phyloP scores from a whole-genome alignment of 2,329 filamentous ascomycete genomes.

The Calonectria henricotiae region DNA sequence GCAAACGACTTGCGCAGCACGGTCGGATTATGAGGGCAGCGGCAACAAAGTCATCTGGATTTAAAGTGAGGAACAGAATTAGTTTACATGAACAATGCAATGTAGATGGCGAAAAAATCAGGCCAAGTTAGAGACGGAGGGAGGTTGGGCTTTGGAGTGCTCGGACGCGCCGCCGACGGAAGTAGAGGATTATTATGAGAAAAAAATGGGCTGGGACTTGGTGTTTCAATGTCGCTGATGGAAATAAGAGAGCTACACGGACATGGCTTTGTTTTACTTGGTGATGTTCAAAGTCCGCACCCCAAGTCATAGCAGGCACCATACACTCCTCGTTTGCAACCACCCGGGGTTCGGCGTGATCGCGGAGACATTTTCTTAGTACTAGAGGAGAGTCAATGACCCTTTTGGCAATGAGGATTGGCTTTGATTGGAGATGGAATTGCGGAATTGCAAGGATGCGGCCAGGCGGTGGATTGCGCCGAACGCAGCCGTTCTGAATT shows the following conservation, averaged over 20 bases:
- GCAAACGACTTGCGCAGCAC: not conserved
- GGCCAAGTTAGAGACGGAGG: not conserved
- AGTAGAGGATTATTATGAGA: not conserved
- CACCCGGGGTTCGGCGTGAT: constrained; percentile 30
- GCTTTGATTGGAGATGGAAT: not conserved
- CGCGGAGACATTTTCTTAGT: constrained; percentile 21
- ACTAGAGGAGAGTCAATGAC: not conserved
- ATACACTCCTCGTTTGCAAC: not conserved
- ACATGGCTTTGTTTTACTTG: not conserved
- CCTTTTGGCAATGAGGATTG: too few species aligned
- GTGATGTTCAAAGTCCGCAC: constrained; percentile 3
- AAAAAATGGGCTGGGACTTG: not conserved
- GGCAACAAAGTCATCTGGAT: not conserved
- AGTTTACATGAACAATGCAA: not conserved
- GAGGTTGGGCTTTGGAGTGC: not conserved
- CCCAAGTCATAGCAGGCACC: too few species aligned
- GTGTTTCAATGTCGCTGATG: not conserved
- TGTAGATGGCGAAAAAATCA: not conserved
- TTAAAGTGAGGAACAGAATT: not conserved
- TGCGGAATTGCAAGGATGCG: not conserved
- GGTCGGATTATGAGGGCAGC: not conserved
- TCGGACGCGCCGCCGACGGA: not conserved
- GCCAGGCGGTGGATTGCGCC: constrained; percentile 40
- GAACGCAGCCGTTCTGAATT: constrained; percentile 39
- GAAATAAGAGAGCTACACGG: not conserved